Percentiles rank a stretch among this genome's conserved stretches.
These are phyloP conservation scores for Coelastrella sp. DNA, from an alignment of 139 green algal genomes.

Conservation along the genomic window DNA sequence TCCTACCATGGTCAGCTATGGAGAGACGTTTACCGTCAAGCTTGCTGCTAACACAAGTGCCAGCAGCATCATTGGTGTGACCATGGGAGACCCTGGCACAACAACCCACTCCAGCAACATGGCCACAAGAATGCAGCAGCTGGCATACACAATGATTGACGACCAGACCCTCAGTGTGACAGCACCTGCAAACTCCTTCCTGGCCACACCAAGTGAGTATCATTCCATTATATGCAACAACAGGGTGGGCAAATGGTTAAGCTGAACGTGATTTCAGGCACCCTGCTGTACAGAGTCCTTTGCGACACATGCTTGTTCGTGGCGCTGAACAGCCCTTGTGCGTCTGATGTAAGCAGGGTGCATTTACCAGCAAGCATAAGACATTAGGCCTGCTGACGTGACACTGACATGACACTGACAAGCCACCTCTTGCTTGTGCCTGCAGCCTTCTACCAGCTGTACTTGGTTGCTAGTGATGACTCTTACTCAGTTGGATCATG, in stretches of 20 bases:
- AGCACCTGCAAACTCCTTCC: slow-evolving; percentile 12
- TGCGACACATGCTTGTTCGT: no score
- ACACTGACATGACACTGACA: background rate
- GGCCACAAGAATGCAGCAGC: background rate
- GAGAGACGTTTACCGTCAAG: background rate
- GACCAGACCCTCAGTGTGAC: background rate
- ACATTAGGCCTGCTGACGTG: background rate
- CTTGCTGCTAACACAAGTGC: background rate
- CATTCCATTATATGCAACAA: background rate
- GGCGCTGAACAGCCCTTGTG: no score
- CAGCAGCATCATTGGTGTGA: background rate
- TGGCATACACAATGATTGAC: background rate
- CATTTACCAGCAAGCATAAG: no score
- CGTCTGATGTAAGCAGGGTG: no score
- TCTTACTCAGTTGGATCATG: background rate
- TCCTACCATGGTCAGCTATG: slow-evolving; percentile 9
- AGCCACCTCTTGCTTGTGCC: background rate
- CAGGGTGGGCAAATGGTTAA: no score
- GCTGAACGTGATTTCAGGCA: no score
- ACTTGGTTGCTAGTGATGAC: background rate
- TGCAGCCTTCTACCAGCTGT: slow-evolving; percentile 37
- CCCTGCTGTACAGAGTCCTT: no score
- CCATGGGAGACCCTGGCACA: slow-evolving; percentile 3
- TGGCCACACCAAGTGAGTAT: slow-evolving; percentile 19
- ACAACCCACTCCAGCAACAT: slow-evolving; percentile 38